Base-by-base conservation (phyloP, 192 early-diverging fungal species). In the Backusella australiensis region DNA sequence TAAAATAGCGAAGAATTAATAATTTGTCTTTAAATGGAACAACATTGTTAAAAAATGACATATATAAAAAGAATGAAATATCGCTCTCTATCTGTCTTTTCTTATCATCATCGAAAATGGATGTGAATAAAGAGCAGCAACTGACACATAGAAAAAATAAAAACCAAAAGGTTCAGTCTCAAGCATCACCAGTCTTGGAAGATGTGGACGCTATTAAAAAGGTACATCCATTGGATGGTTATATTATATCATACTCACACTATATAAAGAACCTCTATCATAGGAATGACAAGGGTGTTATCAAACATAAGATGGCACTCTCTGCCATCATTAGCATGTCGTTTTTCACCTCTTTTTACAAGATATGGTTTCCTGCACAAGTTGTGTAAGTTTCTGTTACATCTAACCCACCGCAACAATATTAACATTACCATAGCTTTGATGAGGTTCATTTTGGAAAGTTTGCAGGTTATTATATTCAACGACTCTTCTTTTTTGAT, bases 381-480 rank as follows among this genome's bases (percentile, higher is more conserved):
- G 94, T 95, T 9, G 94, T 95, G 86, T 89, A 86, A 78, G 84
- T 82, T 11, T 36, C 9, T 5, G 15, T 35, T n/a, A 44, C 21
- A 32, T 32, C 32, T 2, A 32, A 32, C 32, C 32, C 2, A 3
- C 32, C 2, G 32, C 32, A 32, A 32, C 32, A 32, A 1, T 71
- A 29, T 32, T 4, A 21, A 42, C 38, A 26, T n/a, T n/a, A 21
- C 39, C 21, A 17, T 67, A 94, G 94, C 0, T 99, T 99, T 82
- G 98, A 99, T 81, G 98, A 99, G 78, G 97, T 98, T 9, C 98
- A 99, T 81, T 99, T 99, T 88, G 98, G 98, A 67, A 99, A 99
- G 82, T 99, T 99, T 79, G 96, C 96, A 19, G 91, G 90, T 19
- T 97, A 93, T 86, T 99, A 99, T 73, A 79, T 99, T 38, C 88